These are phyloP conservation scores for Posidonia australis DNA, from an alignment of 106 monocot species.

Conservation along the genomic window DNA sequence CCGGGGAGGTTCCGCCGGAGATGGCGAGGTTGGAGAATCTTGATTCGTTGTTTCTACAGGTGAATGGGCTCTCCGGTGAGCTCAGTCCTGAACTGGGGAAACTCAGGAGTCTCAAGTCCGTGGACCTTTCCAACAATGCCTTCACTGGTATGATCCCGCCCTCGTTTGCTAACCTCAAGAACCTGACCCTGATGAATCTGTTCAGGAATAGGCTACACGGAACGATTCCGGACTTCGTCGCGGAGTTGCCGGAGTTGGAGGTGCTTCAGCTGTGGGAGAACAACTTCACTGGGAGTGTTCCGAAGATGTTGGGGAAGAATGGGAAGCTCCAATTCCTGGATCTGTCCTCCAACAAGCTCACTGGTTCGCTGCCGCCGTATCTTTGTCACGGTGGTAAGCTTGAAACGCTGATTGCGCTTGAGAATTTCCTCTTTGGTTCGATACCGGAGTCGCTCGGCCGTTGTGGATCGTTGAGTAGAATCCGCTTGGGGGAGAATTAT, in stretches of 20 bases:
- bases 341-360: slow-evolving; percentile 42
- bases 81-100: slow-evolving; percentile 48
- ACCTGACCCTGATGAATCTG: slow-evolving; percentile 44
- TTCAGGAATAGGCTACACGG: slow-evolving; percentile 46
- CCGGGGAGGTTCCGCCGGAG: slow-evolving; percentile 54
- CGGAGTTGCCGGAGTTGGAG: slow-evolving; percentile 34
- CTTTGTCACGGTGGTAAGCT: slow-evolving; percentile 48
- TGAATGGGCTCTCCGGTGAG: slow-evolving; percentile 46
- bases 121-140: slow-evolving; percentile 74
- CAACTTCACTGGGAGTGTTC: slow-evolving; percentile 54
- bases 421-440: slow-evolving; percentile 48
- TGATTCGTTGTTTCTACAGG: slow-evolving; percentile 71
- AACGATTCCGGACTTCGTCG: slow-evolving; percentile 40
- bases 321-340: slow-evolving; percentile 42
- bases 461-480: slow-evolving; percentile 44
- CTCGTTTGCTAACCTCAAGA: slow-evolving; percentile 28
- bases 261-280: slow-evolving; percentile 70
- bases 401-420: slow-evolving; percentile 54
- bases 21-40: slow-evolving; percentile 47
- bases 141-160: slow-evolving; percentile 34
- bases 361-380: slow-evolving; percentile 30
- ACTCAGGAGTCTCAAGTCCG: slow-evolving; percentile 53
- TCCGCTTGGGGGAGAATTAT: slow-evolving; percentile 71
- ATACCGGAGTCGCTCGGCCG: slow-evolving; percentile 53
- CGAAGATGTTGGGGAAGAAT: slow-evolving; percentile 25